Conservation (phyloP, 2,329 filamentous ascomycete genomes). For the Stachybotrys chlorohalonatus region DNA sequence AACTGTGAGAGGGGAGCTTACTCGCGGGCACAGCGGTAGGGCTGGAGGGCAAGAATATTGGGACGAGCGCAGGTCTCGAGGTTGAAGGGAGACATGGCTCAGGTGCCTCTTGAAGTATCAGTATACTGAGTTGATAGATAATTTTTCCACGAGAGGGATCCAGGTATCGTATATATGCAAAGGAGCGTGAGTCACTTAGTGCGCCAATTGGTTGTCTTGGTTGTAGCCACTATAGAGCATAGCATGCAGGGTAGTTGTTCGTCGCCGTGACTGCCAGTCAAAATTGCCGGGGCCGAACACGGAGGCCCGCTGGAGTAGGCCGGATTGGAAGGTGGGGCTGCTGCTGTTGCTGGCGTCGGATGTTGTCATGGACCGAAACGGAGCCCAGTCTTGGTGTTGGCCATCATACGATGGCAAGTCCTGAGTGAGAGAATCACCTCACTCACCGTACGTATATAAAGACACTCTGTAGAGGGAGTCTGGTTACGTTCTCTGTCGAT, state of each 20-base stretch:
- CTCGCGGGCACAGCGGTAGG: conserved; percentile 78
- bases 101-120: too few species aligned
- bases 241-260: not conserved
- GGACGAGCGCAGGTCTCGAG: conserved; percentile 64
- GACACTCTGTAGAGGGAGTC: too few species aligned
- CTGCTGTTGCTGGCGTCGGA: not conserved
- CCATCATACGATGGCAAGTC: not conserved
- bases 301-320: not conserved
- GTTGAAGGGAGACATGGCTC: conserved; percentile 53
- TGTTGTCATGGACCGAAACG: not conserved
- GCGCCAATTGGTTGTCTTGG: not conserved
- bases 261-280: not conserved
- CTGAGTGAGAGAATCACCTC: too few species aligned
- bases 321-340: not conserved
- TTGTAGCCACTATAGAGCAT: too few species aligned
- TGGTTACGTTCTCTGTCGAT: conserved; percentile 5
- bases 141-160: too few species aligned
- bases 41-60: conserved; percentile 68
- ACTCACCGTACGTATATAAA: too few species aligned
- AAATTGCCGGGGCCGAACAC: not conserved
- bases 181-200: not conserved
- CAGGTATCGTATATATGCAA: not conserved
- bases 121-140: too few species aligned
- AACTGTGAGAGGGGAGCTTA: conserved; percentile 32
- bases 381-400: too few species aligned